Base-by-base conservation (phyloP, 169 alveolate genomes). In the Eimeria necatrix region DNA sequence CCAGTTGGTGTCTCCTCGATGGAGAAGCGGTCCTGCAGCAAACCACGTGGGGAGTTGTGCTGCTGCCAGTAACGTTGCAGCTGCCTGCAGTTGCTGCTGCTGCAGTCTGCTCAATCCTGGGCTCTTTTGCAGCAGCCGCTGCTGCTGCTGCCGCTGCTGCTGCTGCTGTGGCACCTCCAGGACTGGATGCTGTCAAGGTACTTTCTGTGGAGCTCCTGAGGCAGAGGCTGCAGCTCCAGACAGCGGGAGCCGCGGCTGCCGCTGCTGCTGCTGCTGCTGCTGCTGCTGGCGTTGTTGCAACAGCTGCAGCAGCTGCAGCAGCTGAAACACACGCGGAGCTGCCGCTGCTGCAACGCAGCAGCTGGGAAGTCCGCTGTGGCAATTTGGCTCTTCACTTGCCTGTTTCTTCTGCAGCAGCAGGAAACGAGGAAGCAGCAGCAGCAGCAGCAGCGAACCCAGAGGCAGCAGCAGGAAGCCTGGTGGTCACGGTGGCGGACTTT, bases 301-400 rank as follows among this genome's bases (percentile, higher is more conserved):
- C 88, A 48, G 49, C 70, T 26, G 88, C 88, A 78, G 71, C 73
- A 80, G 90, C 90, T 51, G 60, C 73, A 12, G 32, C n/a, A 3
- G 49, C 32, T 14, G 61, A 24, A 10, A 24, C 14, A 64, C 32
- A 64, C 8, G 68, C 18, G 20, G 24, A 20, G 4, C 6, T 51
- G 53, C 90, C 90, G 46, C 22, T 80, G 90, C 71, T 80, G 90
- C 68, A 53, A 51, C 90, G 90, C 90, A 80, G 73, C 90, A 80
- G 52, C 90, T 80, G 90, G 90, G 90, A 80, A 59, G 10, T 80
- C 22, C 90, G 90, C 68, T 80, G 90, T 51, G 90, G 90, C 52
- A 32, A 49, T 4, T 22, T 80, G 53, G 56, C 73, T 10, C 52
- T 80, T 32, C 59, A 80, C 52, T 53, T 80, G 20, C 73, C 20